Base-by-base conservation (phyloP, 495 filamentous ascomycete species). In the Talaromyces ruber region DNA sequence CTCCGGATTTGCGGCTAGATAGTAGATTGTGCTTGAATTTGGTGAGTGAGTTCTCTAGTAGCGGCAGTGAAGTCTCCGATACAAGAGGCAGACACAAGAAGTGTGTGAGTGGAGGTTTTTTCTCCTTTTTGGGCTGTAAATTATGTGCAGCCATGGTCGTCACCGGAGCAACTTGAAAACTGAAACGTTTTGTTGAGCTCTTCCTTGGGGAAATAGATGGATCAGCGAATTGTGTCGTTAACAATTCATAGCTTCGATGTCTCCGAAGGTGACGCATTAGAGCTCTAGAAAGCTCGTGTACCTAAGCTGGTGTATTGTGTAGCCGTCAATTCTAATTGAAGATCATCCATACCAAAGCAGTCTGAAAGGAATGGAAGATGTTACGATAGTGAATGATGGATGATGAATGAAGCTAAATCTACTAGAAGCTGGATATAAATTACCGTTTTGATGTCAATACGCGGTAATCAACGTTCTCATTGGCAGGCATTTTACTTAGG, bases 31-130 rank as follows among this genome's bases (percentile, higher is more conserved):
- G 67, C 56, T 76, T 80, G 70, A 97, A 94, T 21, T 72, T 59
- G 3, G 76, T 72, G 18, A 96, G 71, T 2, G 83, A 84, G 14
- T 68, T 64, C 30, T 86, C 75, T 3, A 96, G 80, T 64, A 91
- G 85, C 0, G 81, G 79, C 14, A 85, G 77, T 1, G 89, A 91
- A 16, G 69, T 34, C 0, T 74, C 26, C 28, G 83, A 91, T 62
- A 88, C 78, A 63, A 96, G 85, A 9, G 93, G 91, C 57, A 97
- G 72, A 72, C 89, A 93, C 39, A 97, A 84, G 70, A 96, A 96
- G 71, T 97, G 93, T 0, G 93, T 97, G n/a, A 89, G 80, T 18
- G 74, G 76, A 18, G 79, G 76, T 18, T 64, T 62, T 66, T 74
- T 76, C 50, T 68, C 64, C 28, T 62, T 59, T n/a, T 28, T 43